Percentiles rank a stretch among this genome's conserved stretches.
Evolutionary conservation across 2,329 filamentous ascomycete genomes (phyloP).

Genomic region (Ophiostoma ulmi): DNA sequence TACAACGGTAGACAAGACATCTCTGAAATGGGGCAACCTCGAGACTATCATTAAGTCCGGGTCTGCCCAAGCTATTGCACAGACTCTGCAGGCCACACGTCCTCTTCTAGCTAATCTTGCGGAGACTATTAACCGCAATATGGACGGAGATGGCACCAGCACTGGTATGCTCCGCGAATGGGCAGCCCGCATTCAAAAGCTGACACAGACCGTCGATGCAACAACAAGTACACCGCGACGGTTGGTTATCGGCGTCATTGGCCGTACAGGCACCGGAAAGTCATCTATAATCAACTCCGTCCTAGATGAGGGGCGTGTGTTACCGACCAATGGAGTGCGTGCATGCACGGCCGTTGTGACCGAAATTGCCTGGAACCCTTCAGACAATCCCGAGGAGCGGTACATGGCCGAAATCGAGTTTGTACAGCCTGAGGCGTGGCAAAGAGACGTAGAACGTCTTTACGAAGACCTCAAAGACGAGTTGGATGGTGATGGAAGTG

Average conservation of each 20-base stretch:
- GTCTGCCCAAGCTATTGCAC: neutral
- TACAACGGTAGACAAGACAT: neutral
- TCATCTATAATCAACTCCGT: neutral
- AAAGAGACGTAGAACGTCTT: neutral
- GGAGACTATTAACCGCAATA: neutral
- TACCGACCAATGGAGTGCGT: neutral
- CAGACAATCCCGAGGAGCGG: neutral
- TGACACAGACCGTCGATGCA: neutral
- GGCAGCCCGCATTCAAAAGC: neutral
- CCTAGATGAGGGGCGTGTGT: neutral
- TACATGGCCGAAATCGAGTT: neutral
- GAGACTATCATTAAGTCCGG: neutral
- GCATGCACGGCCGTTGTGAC: conserved; percentile 1
- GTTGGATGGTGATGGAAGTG: neutral
- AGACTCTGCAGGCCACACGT: neutral
- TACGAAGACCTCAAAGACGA: neutral
- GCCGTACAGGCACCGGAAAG: neutral
- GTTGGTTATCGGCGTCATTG: neutral
- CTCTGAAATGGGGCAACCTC: neutral
- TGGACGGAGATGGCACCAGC: neutral
- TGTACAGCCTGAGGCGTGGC: neutral
- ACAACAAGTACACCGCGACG: neutral
- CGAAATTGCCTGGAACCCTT: neutral
- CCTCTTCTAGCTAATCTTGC: neutral
- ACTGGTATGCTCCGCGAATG: neutral